phyloP scores from a whole-genome alignment of 176 grass and related monocot species.

The Themeda triandra region DNA sequence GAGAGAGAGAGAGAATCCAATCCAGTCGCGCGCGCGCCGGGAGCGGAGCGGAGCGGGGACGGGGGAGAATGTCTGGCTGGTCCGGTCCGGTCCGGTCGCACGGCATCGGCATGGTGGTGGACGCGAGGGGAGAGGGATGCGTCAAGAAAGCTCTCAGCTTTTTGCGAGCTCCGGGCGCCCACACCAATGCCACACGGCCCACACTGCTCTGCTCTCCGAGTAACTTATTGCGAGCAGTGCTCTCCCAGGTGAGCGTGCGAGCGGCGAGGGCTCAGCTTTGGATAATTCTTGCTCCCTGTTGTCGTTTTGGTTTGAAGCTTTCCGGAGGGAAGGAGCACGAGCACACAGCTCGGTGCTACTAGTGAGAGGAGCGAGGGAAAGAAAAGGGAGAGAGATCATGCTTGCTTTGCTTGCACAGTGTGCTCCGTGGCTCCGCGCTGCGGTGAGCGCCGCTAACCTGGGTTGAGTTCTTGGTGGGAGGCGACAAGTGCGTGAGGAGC shows the following conservation, averaged over 20 bases:
- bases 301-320: slow-evolving; percentile 39
- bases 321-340: not conserved
- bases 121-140: not conserved
- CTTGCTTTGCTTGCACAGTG: not conserved
- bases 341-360: not conserved
- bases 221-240: slow-evolving; percentile 12
- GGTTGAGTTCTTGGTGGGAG: slow-evolving; percentile 24
- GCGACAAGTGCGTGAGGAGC: slow-evolving; percentile 18
- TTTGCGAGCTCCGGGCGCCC: slow-evolving; percentile 21
- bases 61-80: slow-evolving; percentile 38
- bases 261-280: not conserved
- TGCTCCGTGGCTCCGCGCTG: too few species aligned
- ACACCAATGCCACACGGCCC: slow-evolving; percentile 34
- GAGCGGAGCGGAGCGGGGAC: not conserved
- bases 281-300: slow-evolving; percentile 15
- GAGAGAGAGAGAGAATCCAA: not conserved
- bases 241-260: not conserved
- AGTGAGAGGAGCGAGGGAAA: not conserved
- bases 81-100: slow-evolving; percentile 2
- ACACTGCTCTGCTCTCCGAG: slow-evolving; percentile 29
- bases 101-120: slow-evolving; percentile 5
- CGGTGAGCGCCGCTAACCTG: not conserved
- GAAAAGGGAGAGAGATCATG: not conserved
- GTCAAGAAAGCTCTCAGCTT: slow-evolving; percentile 24
- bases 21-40: not conserved